Conservation (phyloP, 2,329 filamentous ascomycete species). For the Epichloe brachyelytri region DNA sequence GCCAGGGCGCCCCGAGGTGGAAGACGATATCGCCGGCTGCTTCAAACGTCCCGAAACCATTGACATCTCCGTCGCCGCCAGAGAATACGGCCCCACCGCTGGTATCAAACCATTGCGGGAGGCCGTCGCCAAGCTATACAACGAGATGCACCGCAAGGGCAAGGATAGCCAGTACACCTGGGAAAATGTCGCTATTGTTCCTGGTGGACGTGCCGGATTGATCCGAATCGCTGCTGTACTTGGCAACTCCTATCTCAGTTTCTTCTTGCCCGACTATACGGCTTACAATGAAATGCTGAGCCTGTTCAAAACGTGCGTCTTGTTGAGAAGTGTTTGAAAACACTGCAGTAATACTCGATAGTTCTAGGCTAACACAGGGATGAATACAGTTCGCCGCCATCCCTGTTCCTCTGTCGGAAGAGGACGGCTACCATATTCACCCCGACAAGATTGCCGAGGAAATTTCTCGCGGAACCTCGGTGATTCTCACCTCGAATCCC, state of each 20-base stretch:
- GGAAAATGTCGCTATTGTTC: conserved; percentile 96
- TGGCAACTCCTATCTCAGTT: conserved; percentile 82
- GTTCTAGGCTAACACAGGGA: neutral
- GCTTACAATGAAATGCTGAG: conserved; percentile 97
- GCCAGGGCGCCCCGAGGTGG: conserved; percentile 91
- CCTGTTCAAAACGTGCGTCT: conserved; percentile 69
- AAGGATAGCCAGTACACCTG: conserved; percentile 86
- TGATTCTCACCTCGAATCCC: conserved; percentile 90
- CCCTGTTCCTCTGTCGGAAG: conserved; percentile 69
- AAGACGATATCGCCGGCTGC: conserved; percentile 81
- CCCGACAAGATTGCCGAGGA: conserved; percentile 87
- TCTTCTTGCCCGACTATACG: conserved; percentile 92
- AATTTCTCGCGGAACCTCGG: conserved; percentile 71
- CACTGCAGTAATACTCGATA: neutral
- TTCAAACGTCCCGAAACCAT: conserved; percentile 71
- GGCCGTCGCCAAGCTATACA: conserved; percentile 86
- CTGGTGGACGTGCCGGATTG: conserved; percentile 80
- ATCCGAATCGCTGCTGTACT: conserved; percentile 91
- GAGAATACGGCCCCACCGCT: conserved; percentile 88
- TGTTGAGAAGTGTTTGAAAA: neutral
- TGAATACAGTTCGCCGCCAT: conserved; percentile 61
- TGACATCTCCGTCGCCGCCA: conserved; percentile 61
- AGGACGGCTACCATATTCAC: conserved; percentile 87
- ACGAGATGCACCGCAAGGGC: conserved; percentile 77
- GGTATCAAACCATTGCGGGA: conserved; percentile 84